phyloP scores from a whole-genome alignment of 2,329 filamentous ascomycete species.

The Aureobasidium sp. region DNA sequence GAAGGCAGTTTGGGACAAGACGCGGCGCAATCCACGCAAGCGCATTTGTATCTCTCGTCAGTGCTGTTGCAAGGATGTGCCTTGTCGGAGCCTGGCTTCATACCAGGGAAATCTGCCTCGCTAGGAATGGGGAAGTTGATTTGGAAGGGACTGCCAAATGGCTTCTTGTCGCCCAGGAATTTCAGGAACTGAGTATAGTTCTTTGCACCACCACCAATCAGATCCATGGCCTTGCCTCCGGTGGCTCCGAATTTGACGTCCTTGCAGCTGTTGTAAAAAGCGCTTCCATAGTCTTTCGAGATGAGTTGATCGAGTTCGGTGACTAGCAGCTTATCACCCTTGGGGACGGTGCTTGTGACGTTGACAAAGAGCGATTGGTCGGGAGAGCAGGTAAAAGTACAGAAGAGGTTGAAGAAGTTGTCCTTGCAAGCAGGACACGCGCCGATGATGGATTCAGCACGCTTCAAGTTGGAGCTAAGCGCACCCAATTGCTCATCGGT shows the following conservation, averaged over 20 bases:
- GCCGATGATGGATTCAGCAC: conserved; percentile 80
- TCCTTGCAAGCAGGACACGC: conserved; percentile 95
- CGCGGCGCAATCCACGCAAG: conserved; percentile 84
- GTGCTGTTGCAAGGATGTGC: conserved; percentile 86
- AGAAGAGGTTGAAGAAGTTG: conserved; percentile 98
- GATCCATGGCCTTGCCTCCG: conserved; percentile 86
- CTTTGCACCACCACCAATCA: conserved; percentile 92
- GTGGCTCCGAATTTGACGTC: conserved; percentile 97
- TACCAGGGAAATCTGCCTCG: conserved; percentile 56
- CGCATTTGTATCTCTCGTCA: conserved; percentile 78
- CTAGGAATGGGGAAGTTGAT: conserved; percentile 75
- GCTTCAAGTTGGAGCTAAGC: conserved; percentile 76
- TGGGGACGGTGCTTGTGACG: conserved; percentile 63
- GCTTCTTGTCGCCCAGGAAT: conserved; percentile 87
- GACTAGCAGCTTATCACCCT: conserved; percentile 59
- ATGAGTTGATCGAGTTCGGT: conserved; percentile 87
- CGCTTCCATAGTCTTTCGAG: conserved; percentile 72
- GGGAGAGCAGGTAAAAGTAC: conserved; percentile 95
- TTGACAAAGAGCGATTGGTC: conserved; percentile 95
- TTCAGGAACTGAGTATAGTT: conserved; percentile 82
- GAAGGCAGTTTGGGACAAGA: conserved; percentile 78
- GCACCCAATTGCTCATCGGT: conserved; percentile 70
- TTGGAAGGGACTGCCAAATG: conserved; percentile 90
- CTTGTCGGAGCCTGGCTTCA: conserved; percentile 63
- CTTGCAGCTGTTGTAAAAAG: conserved; percentile 96